phyloP scores from a whole-genome alignment of 768 basidiomycete species.

The Pulveroboletus sp. region DNA sequence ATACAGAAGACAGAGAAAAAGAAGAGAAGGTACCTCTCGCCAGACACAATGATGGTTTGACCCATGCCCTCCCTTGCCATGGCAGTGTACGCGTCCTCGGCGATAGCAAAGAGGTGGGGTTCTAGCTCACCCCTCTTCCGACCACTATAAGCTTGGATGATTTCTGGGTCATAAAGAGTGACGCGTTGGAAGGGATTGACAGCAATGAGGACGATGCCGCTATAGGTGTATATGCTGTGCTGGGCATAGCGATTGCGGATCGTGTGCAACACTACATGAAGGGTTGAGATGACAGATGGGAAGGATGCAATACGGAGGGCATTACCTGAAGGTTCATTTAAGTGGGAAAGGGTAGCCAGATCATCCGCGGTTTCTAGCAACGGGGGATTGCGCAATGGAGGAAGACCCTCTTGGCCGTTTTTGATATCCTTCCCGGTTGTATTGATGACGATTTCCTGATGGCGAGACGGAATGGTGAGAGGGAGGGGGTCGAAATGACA shows the following conservation, averaged over 20 bases:
- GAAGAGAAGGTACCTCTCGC: conserved; percentile 70
- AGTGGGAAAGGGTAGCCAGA: conserved; percentile 93
- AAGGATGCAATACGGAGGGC: conserved; percentile 15
- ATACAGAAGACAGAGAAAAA: not conserved
- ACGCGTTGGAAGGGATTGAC: conserved; percentile 99
- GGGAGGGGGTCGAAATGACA: conserved; percentile 8
- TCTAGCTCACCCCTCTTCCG: conserved; percentile 91
- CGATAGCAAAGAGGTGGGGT: conserved; percentile 97
- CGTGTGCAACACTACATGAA: conserved; percentile 78
- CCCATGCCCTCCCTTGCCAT: conserved; percentile 93
- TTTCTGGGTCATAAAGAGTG: conserved; percentile 93
- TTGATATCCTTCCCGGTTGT: conserved; percentile 79
- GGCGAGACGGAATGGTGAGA: not conserved
- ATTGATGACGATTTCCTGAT: conserved; percentile 71
- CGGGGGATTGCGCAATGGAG: conserved; percentile 94
- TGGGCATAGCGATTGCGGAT: conserved; percentile 96
- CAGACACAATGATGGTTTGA: conserved; percentile 98
- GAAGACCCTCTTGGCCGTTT: conserved; percentile 73
- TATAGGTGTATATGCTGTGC: conserved; percentile 98
- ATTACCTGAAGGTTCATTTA: conserved; percentile 94
- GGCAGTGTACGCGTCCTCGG: conserved; percentile 97
- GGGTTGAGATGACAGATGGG: not conserved
- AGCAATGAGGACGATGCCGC: conserved; percentile 97
- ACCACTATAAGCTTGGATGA: conserved; percentile 95
- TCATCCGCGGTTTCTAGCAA: conserved; percentile 96